Evolutionary conservation across 75 land plant species (phyloP).

Genomic region (Isoetes taiwanensis): DNA sequence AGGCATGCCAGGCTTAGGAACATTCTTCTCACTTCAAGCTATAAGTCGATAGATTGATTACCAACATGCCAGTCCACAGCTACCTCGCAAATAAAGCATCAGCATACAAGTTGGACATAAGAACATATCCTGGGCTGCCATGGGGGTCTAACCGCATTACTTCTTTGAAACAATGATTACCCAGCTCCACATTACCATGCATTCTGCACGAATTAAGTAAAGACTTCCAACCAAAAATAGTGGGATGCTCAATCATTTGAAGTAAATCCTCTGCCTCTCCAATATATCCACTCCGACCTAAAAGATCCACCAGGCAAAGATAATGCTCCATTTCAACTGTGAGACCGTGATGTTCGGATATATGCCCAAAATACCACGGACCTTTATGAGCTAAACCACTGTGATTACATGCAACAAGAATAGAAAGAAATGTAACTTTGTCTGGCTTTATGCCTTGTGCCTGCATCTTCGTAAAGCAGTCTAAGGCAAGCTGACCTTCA

Average conservation of each 20-base stretch:
- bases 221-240: constrained; percentile 15
- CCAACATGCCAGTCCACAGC: too few relatives aligned
- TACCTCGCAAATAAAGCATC: too few relatives aligned
- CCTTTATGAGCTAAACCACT: constrained; percentile 27
- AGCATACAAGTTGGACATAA: too few relatives aligned
- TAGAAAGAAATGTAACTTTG: constrained; percentile 19
- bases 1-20: too few relatives aligned
- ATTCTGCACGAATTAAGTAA: constrained; percentile 27
- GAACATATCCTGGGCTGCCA: too few relatives aligned
- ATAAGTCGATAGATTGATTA: too few relatives aligned
- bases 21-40: too few relatives aligned
- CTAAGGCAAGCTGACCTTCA: too few relatives aligned
- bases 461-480: too few relatives aligned
- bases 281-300: constrained; percentile 31
- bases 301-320: constrained; percentile 29
- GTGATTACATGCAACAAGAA: constrained; percentile 36
- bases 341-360: constrained; percentile 18
- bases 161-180: too few relatives aligned
- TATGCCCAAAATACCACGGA: constrained; percentile 17
- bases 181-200: constrained; percentile 11
- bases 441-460: constrained; percentile 24
- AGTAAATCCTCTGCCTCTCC: constrained; percentile 21
- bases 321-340: constrained; percentile 27
- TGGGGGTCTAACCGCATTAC: too few relatives aligned
- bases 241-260: constrained; percentile 14